A percentile compares a stretch with the other conserved stretches of the same genome.
phyloP scores from a whole-genome alignment of 2,329 filamentous ascomycete genomes.

The Tolypocladium paradoxum region DNA sequence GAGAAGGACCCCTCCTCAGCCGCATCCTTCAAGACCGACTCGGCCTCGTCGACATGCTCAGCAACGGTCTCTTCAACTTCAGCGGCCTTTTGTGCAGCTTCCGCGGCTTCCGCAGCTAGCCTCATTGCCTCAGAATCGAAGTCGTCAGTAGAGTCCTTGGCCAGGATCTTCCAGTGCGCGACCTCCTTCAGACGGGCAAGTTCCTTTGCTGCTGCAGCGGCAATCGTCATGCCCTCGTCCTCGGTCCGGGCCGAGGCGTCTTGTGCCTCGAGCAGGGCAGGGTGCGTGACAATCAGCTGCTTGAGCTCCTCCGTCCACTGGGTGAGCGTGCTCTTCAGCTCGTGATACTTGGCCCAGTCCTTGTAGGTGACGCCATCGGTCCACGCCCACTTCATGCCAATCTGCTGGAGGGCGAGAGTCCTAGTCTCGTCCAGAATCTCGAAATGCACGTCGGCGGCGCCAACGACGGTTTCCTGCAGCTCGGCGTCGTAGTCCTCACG shows the following conservation, averaged over 20 bases:
- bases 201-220: slow-evolving; percentile 69
- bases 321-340: slow-evolving; percentile 70
- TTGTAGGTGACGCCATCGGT: slow-evolving; percentile 93
- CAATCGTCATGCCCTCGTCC: slow-evolving; percentile 68
- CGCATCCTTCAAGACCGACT: not conserved
- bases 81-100: slow-evolving; percentile 9
- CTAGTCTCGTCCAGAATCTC: slow-evolving; percentile 73
- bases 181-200: slow-evolving; percentile 73
- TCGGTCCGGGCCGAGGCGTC: slow-evolving; percentile 59
- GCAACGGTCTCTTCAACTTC: slow-evolving; percentile 9
- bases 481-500: slow-evolving; percentile 60
- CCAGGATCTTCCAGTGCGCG: slow-evolving; percentile 70
- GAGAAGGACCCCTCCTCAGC: not conserved
- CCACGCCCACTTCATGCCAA: slow-evolving; percentile 92
- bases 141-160: slow-evolving; percentile 63
- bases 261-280: slow-evolving; percentile 57
- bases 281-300: slow-evolving; percentile 62
- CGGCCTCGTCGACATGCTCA: slow-evolving; percentile 10
- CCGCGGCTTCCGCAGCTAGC: slow-evolving; percentile 37
- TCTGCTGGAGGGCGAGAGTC: slow-evolving; percentile 77
- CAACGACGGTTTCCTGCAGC: slow-evolving; percentile 55
- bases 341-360: slow-evolving; percentile 92
- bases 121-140: slow-evolving; percentile 61
- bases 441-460: slow-evolving; percentile 70
- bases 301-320: slow-evolving; percentile 80